Evolutionary conservation across 164 flowering plant genomes (phyloP).

Genomic region (Sedum album): DNA sequence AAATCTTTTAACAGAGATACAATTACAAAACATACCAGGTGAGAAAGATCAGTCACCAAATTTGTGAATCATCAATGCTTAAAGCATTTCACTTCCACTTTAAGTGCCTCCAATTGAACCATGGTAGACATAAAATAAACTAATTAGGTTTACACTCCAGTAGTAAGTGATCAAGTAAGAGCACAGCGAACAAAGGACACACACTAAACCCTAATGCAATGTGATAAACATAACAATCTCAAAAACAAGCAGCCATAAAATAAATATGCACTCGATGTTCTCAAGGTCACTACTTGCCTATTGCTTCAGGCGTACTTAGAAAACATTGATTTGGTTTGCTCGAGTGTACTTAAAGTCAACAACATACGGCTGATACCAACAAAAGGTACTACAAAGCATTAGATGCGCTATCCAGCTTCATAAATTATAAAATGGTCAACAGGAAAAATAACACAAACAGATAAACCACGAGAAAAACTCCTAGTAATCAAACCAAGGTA

Average conservation of each 20-base stretch:
- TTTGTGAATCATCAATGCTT: slow-evolving; percentile 7
- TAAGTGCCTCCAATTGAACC: slow-evolving; percentile 21
- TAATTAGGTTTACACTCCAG: background rate
- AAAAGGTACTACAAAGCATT: no score
- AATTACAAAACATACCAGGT: background rate
- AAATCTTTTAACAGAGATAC: background rate
- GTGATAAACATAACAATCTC: background rate
- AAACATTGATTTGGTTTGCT: no score
- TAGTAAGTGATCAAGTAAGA: background rate
- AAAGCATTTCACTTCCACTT: slow-evolving; percentile 37
- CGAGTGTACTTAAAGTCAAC: background rate
- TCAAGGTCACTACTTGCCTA: background rate
- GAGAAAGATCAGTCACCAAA: background rate
- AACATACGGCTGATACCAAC: background rate
- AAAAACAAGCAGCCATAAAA: background rate
- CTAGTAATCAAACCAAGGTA: slow-evolving; percentile 71
- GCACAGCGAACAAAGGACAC: background rate
- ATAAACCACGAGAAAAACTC: slow-evolving; percentile 5
- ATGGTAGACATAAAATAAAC: slow-evolving; percentile 1
- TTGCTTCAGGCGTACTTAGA: no score
- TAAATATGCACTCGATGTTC: background rate
- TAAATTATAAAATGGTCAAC: background rate
- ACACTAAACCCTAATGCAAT: background rate
- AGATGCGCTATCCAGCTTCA: background rate
- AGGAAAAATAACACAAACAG: background rate